These are phyloP conservation scores for Cladosporium oxysporum DNA, from an alignment of 2,329 filamentous ascomycete genomes.

Conservation along the genomic window DNA sequence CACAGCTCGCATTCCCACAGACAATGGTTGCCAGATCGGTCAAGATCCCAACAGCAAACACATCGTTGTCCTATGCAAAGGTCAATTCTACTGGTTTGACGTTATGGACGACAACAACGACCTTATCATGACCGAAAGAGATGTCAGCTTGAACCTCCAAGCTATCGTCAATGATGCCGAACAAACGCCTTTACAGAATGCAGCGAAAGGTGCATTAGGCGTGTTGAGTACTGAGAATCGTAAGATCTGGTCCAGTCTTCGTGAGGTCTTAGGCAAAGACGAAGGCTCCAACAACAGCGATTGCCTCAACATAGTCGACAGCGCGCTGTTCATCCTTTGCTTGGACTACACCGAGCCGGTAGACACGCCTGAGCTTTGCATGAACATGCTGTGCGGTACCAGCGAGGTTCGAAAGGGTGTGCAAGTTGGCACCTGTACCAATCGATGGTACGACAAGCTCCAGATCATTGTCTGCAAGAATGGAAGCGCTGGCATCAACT, in stretches of 20 bases:
- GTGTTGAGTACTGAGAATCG: slow-evolving; percentile 95
- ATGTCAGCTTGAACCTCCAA: slow-evolving; percentile 86
- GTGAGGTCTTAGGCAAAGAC: slow-evolving; percentile 84
- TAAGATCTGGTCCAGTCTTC: slow-evolving; percentile 89
- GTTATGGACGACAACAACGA: slow-evolving; percentile 93
- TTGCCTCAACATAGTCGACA: slow-evolving; percentile 92
- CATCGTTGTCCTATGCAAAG: slow-evolving; percentile 87
- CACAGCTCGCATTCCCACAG: slow-evolving; percentile 89
- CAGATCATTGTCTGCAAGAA: slow-evolving; percentile 99
- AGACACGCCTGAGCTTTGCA: slow-evolving; percentile 81
- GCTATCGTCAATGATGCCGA: slow-evolving; percentile 90
- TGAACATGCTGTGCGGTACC: slow-evolving; percentile 97
- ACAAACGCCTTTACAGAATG: slow-evolving; percentile 86
- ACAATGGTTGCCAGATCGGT: slow-evolving; percentile 92
- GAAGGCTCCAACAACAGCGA: slow-evolving; percentile 92
- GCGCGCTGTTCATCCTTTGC: slow-evolving; percentile 87
- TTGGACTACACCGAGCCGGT: slow-evolving; percentile 88
- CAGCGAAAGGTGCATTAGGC: slow-evolving; percentile 90
- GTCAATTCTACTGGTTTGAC: slow-evolving; percentile 99
- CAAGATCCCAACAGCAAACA: slow-evolving; percentile 94
- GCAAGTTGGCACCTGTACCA: slow-evolving; percentile 96
- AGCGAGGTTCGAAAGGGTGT: slow-evolving; percentile 89
- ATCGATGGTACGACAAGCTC: slow-evolving; percentile 98
- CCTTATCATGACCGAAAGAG: slow-evolving; percentile 94
- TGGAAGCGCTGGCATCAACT: slow-evolving; percentile 97